Conservation (phyloP, 805 yeast species). For the Myxozyma neotropica region DNA sequence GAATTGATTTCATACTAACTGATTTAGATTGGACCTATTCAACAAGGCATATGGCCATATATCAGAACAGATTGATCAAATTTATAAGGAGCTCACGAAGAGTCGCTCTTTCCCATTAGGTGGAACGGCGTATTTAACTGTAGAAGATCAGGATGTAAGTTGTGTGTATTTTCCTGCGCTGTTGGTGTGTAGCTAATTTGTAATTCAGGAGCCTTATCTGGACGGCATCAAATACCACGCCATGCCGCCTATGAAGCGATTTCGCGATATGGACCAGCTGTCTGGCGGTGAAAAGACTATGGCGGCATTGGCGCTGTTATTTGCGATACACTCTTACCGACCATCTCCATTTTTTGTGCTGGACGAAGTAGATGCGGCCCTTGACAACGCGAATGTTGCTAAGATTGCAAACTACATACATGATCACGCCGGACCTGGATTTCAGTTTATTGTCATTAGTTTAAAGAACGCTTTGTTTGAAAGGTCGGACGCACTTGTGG, state of each 20-base stretch:
- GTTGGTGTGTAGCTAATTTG: background rate
- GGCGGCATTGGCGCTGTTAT: conserved; percentile 90
- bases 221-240: conserved; percentile 88
- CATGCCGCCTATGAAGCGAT: conserved; percentile 94
- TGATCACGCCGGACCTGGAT: conserved; percentile 69
- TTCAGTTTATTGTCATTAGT: conserved; percentile 92
- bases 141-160: conserved; percentile 72
- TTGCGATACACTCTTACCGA: conserved; percentile 85
- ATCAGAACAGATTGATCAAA: conserved; percentile 66
- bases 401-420: conserved; percentile 84
- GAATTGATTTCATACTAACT: background rate
- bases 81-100: conserved; percentile 84
- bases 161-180: too few species aligned
- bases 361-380: conserved; percentile 98
- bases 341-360: conserved; percentile 95
- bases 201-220: conserved; percentile 64
- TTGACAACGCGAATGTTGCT: conserved; percentile 85
- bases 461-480: conserved; percentile 86
- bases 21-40: conserved; percentile 52
- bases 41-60: conserved; percentile 77
- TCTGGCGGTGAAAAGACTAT: conserved; percentile 97
- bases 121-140: conserved; percentile 86
- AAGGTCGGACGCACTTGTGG: conserved; percentile 86
- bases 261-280: conserved; percentile 85
- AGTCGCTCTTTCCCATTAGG: conserved; percentile 74